Conservation (phyloP, 2,329 filamentous ascomycete species). For the Rasamsonia emersonii region DNA sequence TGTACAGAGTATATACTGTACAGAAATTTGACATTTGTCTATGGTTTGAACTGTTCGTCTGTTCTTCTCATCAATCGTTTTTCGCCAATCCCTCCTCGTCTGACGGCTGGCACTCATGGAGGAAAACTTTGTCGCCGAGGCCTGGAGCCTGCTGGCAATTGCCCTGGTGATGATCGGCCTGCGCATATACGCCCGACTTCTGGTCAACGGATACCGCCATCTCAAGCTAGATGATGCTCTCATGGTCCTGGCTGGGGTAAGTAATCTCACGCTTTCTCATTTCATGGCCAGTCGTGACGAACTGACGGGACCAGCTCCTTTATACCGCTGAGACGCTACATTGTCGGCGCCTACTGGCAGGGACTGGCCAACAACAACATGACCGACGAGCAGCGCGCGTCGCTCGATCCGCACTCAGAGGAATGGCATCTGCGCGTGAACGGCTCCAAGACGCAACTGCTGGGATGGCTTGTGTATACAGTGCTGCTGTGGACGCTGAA, state of each 20-base stretch:
- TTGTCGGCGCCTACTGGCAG: constrained; percentile 40
- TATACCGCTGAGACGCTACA: constrained; percentile 46
- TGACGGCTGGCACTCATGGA: too few species aligned
- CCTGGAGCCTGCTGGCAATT: constrained; percentile 44
- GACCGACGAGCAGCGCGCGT: constrained; percentile 41
- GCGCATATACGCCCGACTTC: constrained; percentile 43
- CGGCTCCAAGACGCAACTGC: constrained; percentile 46
- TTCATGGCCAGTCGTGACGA: too few species aligned
- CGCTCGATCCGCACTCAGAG: constrained; percentile 34
- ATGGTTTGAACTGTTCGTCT: too few species aligned
- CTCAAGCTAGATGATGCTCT: constrained; percentile 53
- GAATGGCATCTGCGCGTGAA: constrained; percentile 43
- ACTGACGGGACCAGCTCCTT: constrained; percentile 36
- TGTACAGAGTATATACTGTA: too few species aligned
- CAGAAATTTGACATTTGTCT: too few species aligned
- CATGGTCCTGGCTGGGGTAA: constrained; percentile 46
- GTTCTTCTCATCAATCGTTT: too few species aligned
- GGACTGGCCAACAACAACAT: constrained; percentile 52
- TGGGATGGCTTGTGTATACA: constrained; percentile 48
- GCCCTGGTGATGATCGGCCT: constrained; percentile 44
- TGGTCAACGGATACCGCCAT: constrained; percentile 39
- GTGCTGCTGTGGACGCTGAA: constrained; percentile 47
- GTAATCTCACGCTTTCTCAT: constrained; percentile 10
- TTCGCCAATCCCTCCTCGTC: too few species aligned
- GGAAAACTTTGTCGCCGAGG: constrained; percentile 36